Evolutionary conservation across 371 early-diverging fungal species (phyloP).

Genomic region (Funneliformis caledonium): DNA sequence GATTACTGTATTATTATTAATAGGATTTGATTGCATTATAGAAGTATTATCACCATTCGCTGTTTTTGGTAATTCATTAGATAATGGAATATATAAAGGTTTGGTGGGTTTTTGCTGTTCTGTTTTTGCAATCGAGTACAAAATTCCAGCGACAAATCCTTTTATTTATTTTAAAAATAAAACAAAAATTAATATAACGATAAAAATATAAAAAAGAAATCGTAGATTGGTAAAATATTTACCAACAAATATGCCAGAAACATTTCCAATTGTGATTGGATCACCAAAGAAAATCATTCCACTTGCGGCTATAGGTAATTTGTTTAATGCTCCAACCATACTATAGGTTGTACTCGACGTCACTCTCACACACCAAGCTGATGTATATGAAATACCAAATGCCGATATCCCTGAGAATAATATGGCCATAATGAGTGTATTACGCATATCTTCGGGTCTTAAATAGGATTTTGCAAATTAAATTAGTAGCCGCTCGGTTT

Average conservation of each 20-base stretch:
- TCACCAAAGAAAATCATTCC: conserved; percentile 96
- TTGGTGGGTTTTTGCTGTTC: conserved; percentile 27
- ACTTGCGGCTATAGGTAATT: conserved; percentile 93
- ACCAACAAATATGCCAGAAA: conserved; percentile 84
- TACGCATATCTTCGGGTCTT: conserved; percentile 58
- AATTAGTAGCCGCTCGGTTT: neutral
- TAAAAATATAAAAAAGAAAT: neutral
- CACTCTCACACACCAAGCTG: conserved; percentile 95
- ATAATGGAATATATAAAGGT: neutral
- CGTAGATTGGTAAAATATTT: neutral
- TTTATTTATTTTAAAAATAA: neutral
- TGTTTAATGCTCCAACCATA: conserved; percentile 99
- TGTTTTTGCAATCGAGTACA: conserved; percentile 42
- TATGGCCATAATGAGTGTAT: conserved; percentile 70
- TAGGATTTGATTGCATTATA: neutral
- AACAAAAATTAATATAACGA: neutral
- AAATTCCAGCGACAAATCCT: conserved; percentile 43
- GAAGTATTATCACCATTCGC: neutral
- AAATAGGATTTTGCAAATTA: conserved; percentile 5
- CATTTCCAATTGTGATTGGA: conserved; percentile 77
- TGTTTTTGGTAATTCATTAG: neutral
- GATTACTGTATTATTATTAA: neutral
- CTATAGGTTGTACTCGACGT: conserved; percentile 97
- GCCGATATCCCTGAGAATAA: conserved; percentile 86
- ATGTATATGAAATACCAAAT: conserved; percentile 91